Base-by-base conservation (phyloP, 1,139 yeast species). In the Suhomyces panamericanus region DNA sequence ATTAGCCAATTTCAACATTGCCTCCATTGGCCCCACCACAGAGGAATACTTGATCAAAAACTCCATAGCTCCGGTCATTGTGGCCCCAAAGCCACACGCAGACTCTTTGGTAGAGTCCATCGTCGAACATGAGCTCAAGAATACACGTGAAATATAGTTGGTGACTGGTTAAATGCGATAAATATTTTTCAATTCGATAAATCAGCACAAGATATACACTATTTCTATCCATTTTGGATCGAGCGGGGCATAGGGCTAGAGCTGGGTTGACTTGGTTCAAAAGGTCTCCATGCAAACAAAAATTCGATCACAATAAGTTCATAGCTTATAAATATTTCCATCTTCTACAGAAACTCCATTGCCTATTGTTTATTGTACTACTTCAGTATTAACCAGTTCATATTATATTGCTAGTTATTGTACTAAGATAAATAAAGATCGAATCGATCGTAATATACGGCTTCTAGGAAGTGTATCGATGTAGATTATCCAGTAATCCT, bases 1-100 rank as follows among this genome's bases (percentile, higher is more conserved):
- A 9, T 50, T 53, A 0, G 11, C 15, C 6, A 49, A 54, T 0
- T 64, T 73, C 41, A 75, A 73, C 44, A 70, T 90, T 15, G 97
- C 95, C 0, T 81, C 91, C 5, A 93, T 93, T 49, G 99, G 99
- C 0, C 98, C 98, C 1, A 91, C 98, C 0, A 93, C 99, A 0
- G 81, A 85, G 51, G 78, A 75, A 32, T 89, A 78, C 57, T 66
- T 93, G 40, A 37, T 62, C 3, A 63, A 69, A 1, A 70, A 77
- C 30, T 82, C 80, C 0, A 63, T 91, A 4, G 52, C 42, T 0
- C 89, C 95, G 1, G 67, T 78, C 36, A 78, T 85, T 0, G 86
- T 86, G 3, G 85, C 96, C 6, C 65, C 67, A 5, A 81, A 81
- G 47, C 98, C 98, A 0, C 84, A 84, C 38, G 89, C 96, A 0